phyloP scores from a whole-genome alignment of 225 moss, liverwort and hornwort species.

The Physcomitrium patens region DNA sequence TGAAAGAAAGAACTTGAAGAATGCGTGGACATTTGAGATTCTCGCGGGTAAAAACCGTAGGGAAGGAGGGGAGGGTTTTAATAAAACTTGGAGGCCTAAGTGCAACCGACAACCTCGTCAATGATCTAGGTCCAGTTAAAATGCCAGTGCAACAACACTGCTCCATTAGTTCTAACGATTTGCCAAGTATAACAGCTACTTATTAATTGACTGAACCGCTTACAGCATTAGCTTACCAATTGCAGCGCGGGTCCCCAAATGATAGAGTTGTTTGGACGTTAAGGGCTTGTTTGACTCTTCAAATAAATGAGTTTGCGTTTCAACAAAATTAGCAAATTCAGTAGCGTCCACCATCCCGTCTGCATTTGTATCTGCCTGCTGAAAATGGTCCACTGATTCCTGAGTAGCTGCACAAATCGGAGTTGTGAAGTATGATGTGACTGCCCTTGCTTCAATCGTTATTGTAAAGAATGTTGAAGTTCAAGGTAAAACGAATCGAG shows the following conservation, averaged over 20 bases:
- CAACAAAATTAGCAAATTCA: constrained; percentile 70
- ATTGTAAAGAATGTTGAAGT: background rate
- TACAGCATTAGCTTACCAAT: constrained; percentile 48
- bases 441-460: constrained; percentile 1
- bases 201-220: background rate
- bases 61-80: background rate
- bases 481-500: background rate
- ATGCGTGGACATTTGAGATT: background rate
- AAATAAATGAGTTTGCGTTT: constrained; percentile 59
- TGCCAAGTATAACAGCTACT: background rate
- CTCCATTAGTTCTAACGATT: background rate
- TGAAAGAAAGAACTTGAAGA: background rate
- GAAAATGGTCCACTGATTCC: constrained; percentile 50
- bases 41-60: background rate
- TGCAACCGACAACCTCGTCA: constrained; percentile 10
- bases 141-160: background rate
- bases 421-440: background rate
- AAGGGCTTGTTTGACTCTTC: constrained; percentile 57
- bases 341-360: constrained; percentile 67
- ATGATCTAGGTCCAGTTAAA: background rate
- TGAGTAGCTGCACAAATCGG: constrained; percentile 44
- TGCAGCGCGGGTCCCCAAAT: constrained; percentile 63
- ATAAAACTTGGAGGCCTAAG: constrained; percentile 17
- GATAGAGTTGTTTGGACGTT: constrained; percentile 46
- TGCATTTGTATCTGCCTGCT: constrained; percentile 64